These are phyloP conservation scores for Penicillium sp. DNA, from an alignment of 2,329 filamentous ascomycete species.

Conservation along the genomic window DNA sequence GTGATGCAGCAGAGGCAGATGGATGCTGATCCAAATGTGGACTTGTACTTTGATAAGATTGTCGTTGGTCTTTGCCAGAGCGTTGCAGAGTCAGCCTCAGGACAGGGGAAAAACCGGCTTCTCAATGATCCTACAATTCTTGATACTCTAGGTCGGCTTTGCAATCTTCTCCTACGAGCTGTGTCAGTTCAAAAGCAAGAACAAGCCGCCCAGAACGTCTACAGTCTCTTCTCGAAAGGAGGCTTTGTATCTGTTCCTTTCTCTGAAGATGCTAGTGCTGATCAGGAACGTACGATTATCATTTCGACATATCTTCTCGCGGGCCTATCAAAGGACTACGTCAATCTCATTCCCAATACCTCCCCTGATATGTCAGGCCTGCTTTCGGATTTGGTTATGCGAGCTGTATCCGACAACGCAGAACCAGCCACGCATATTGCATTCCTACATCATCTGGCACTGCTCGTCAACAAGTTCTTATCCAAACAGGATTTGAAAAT, in stretches of 20 bases:
- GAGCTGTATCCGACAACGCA: constrained; percentile 28
- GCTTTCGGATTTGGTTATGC: constrained; percentile 37
- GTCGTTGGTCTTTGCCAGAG: constrained; percentile 46
- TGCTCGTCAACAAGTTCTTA: constrained; percentile 45
- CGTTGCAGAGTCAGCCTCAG: constrained; percentile 38
- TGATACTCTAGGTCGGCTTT: constrained; percentile 61
- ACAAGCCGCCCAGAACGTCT: constrained; percentile 54
- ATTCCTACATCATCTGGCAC: constrained; percentile 43
- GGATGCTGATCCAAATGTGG: constrained; percentile 43
- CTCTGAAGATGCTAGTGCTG: constrained; percentile 28
- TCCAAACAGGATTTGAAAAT: constrained; percentile 33
- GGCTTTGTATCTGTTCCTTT: constrained; percentile 39
- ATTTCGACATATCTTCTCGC: constrained; percentile 59
- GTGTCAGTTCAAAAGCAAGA: constrained; percentile 54
- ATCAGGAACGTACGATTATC: constrained; percentile 51
- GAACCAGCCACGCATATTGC: constrained; percentile 41
- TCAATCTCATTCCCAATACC: constrained; percentile 30
- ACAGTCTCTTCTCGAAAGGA: constrained; percentile 50
- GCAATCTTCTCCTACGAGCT: constrained; percentile 58
- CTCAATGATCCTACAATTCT: constrained; percentile 54
- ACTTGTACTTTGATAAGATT: constrained; percentile 52
- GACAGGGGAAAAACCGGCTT: constrained; percentile 35
- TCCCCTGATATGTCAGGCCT: constrained; percentile 33
- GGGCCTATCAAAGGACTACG: constrained; percentile 46
- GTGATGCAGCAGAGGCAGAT: constrained; percentile 56